Evolutionary conservation across 805 yeast species (phyloP), one percentile per base, ranked within the genome.

Genomic region (Kodamaea nitidulidarum): DNA sequence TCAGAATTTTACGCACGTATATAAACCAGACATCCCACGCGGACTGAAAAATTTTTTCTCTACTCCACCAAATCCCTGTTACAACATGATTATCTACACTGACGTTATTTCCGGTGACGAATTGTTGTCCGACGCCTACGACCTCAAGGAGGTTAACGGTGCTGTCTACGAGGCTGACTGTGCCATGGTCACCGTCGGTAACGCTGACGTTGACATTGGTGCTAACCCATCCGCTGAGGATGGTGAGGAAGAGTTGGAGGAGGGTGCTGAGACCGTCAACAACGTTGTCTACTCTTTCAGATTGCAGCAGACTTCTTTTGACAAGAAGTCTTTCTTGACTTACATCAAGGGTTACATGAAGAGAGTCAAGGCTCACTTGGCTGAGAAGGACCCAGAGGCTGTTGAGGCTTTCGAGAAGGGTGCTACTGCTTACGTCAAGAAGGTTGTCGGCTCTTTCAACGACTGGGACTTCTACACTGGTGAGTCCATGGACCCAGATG

Each of bases 401-500:
- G 80, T 93, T 58, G 81, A 84, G 63, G 72, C 69, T 53, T 93
- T 93, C 72, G 97, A 91, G 81, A 91, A 93, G 80, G 98, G 98
- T 70, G 98, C 98, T 58, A 78, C 81, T 57, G 72, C 86, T 58
- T 93, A 90, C 80, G 95, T 86, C 73, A 93, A 93, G 87, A 93
- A 93, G 81, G 84, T 93, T 54, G 70, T 93, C 60, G 84, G 81
- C 61, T 84, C 90, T 71, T 93, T 93, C 93, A 84, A 84, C 67
- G 98, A 93, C 81, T 93, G 95, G 95, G 98, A 93, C 67, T 93
- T 93, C 81, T 93, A 73, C 90, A 91, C 96, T 56, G 98, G 98
- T 79, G 98, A 91, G 78, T 85, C 96, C 66, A 93, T 93, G 98
- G 97, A 93, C 81, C 98, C 98, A 70, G 98, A 93, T 73, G 98